phyloP scores from a whole-genome alignment of 441 rosid genomes.

The Rhodomyrtus psidioides region DNA sequence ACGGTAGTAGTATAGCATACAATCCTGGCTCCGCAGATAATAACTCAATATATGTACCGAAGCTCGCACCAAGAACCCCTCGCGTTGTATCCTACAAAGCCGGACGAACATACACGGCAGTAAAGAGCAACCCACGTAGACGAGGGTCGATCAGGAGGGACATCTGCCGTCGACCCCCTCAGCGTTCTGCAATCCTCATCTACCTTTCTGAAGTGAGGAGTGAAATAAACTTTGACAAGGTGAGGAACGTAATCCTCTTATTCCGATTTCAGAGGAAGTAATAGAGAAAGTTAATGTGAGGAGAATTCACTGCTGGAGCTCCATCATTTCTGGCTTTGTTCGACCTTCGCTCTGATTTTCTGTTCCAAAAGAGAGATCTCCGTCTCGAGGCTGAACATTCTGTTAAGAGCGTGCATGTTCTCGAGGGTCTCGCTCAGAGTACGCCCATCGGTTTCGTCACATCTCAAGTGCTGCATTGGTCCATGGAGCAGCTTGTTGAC shows the following conservation, averaged over 20 bases:
- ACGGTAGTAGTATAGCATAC: not conserved
- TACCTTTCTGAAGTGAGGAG: not conserved
- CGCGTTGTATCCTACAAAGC: slow-evolving; percentile 10
- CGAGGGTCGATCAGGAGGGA: slow-evolving; percentile 2
- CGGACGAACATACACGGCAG: not conserved
- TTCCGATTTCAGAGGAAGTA: slow-evolving; percentile 8
- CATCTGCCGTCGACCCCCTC: slow-evolving; percentile 15
- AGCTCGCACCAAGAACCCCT: not conserved
- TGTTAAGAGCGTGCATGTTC: slow-evolving; percentile 93
- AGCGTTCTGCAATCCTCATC: not conserved
- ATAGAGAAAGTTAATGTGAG: not conserved
- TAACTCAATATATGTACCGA: not conserved
- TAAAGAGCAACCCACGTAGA: not conserved
- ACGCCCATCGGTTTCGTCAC: slow-evolving; percentile 64
- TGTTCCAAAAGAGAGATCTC: slow-evolving; percentile 65
- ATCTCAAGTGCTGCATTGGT: slow-evolving; percentile 96
- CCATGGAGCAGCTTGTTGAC: slow-evolving; percentile 88
- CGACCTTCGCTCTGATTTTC: slow-evolving; percentile 69
- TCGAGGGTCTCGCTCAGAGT: slow-evolving; percentile 75
- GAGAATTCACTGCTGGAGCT: slow-evolving; percentile 2
- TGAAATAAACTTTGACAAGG: not conserved
- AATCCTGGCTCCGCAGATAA: not conserved
- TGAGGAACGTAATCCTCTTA: slow-evolving; percentile 27
- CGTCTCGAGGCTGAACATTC: slow-evolving; percentile 85
- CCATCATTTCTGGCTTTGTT: slow-evolving; percentile 40